Base-by-base conservation (phyloP, 2,329 filamentous ascomycete species). In the Paracamarosporium sp. region DNA sequence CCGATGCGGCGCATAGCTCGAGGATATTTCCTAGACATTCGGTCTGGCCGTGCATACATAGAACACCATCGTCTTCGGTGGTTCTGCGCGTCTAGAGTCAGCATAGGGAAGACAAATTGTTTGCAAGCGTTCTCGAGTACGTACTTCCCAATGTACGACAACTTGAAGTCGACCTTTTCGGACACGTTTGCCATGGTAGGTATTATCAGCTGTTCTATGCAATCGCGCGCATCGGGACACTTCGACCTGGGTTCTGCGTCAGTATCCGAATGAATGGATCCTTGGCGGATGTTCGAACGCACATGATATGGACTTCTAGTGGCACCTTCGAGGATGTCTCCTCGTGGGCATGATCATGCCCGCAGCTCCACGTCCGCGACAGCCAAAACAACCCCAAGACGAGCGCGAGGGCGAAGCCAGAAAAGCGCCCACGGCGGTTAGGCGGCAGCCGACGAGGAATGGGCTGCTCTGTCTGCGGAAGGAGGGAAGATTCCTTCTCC, bases 21-120 rank as follows among this genome's bases (percentile, higher is more conserved):
- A 99, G 83, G 74, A 97, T 96, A 79, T 99, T 93, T 60, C 95
- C 95, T 69, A 98, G 86, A 76, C 91, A 99, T 79, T 99, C 95
- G 40, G 84, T 84, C 5, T 93, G 90, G 7, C 95, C 95, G 75
- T 99, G 95, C 79, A 84, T 94, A 81, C 95, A 99, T 31, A 87
- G 82, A 58, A 98, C 89, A 67, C 93, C 91, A 68, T 95, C 90
- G 61, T 88, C 83, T 50, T 90, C 88, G 44, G 82, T 79, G 79
- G 88, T 68, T 78, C 90, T 84, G 52, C 5, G 17, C 17, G n/a
- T 1, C 28, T 11, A 6, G 2, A 3, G 47, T 46, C 15, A 41
- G 45, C 8, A 36, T 45, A 25, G 25, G 24, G 33, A 3, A 15
- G 15, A 28, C 9, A 9, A 24, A 12, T 40, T n/a, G n/a, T n/a